Base-by-base conservation (phyloP, 306 rosid genomes). In the Sophora flavescens region DNA sequence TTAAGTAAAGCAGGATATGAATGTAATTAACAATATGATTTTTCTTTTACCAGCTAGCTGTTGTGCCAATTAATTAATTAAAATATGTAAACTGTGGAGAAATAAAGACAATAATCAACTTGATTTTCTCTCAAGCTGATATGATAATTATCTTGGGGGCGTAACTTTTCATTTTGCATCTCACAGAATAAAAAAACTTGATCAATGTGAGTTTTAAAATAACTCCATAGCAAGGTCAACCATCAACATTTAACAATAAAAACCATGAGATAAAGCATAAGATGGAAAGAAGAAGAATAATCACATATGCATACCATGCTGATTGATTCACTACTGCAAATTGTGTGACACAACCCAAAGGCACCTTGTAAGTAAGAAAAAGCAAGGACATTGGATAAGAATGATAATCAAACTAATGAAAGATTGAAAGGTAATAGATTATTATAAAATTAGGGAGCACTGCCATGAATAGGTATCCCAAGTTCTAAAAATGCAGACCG, bases 261-360 rank as follows among this genome's bases (percentile, higher is more conserved):
- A 51, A 22, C 45, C 5, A 14, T 9, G 17, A 68, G 59, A 75
- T 68, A 53, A 57, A 54, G 47, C 39, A 51, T 22, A 70, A 26
- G 70, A 4, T 48, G 62, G 51, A 14, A 32, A 58, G 39, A 11
- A 58, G 39, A 11, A 5, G 26, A 57, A 63, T 35, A 36, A 44
- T 15, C 61, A 45, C 11, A 60, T 45, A 32, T 52, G 68, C 74
- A 45, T 88, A 88, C 96, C 93, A 11, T 16, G 91, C 91, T 28
- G 97, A 87, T 80, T 88, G 87, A 80, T 92, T 92, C 70, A 89
- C 82, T 75, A 89, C 72, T 1, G 96, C 91, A 78, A 92, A 85
- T 4, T 96, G 97, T 47, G 91, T 92, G 64, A 92, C 93, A 26
- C 88, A 86, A 74, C 97, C 91, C 79, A 87, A 67, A 58, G 97